A percentile compares a stretch with the other conserved stretches of the same genome.
phyloP scores from a whole-genome alignment of 116 monocot species.

The Zostera marina region DNA sequence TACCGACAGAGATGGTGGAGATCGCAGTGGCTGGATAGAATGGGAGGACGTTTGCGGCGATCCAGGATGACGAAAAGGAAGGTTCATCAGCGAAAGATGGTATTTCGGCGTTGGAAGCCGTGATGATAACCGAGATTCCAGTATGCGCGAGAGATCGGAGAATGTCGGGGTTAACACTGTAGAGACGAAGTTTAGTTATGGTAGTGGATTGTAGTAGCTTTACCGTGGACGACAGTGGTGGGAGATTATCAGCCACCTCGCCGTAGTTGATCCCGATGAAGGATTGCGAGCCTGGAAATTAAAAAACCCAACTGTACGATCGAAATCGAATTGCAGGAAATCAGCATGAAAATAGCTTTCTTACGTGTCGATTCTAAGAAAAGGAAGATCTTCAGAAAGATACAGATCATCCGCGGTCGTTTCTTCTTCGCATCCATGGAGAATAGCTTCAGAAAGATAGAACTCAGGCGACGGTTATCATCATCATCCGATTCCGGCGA shows the following conservation, averaged over 20 bases:
- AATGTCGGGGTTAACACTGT: constrained; percentile 18
- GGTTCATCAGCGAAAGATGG: constrained; percentile 38
- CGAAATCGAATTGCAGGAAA: neutral
- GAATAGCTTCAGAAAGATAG: neutral
- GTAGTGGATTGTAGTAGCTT: constrained; percentile 41
- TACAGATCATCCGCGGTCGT: neutral
- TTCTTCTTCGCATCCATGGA: too few relatives aligned
- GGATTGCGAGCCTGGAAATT: constrained; percentile 31
- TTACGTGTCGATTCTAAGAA: neutral
- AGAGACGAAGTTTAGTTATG: constrained; percentile 46
- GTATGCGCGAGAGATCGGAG: constrained; percentile 35
- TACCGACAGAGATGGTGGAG: constrained; percentile 51
- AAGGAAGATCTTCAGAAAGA: neutral
- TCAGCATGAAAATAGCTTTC: neutral
- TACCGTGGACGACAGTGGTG: constrained; percentile 31
- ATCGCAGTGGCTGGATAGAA: constrained; percentile 33
- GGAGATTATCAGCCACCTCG: constrained; percentile 64
- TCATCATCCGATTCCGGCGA: too few relatives aligned
- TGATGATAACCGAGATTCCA: constrained; percentile 41
- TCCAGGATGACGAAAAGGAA: constrained; percentile 33
- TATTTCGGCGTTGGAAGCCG: constrained; percentile 40
- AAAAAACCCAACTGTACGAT: constrained; percentile 18
- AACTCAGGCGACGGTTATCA: too few relatives aligned
- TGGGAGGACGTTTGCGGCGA: constrained; percentile 41
- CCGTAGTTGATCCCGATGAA: constrained; percentile 85